phyloP scores from a whole-genome alignment of 139 green algal species.

The Axilococcus clingmanii region DNA sequence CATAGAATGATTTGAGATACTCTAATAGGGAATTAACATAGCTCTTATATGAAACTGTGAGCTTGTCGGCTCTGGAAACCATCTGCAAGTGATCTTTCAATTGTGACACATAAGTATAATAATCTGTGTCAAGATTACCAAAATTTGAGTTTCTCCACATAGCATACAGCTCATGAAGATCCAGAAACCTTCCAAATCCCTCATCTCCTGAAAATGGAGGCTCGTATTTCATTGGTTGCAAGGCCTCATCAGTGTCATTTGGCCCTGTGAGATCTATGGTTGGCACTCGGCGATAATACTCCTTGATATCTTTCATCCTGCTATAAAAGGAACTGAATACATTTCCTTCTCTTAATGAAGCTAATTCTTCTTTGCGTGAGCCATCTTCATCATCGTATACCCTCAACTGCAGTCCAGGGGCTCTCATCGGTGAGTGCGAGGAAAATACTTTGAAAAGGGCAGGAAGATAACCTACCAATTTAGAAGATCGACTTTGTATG shows the following conservation, averaged over 20 bases:
- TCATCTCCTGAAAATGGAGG: constrained; percentile 86
- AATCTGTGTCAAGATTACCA: constrained; percentile 45
- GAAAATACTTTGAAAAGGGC: not conserved
- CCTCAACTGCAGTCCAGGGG: constrained; percentile 34
- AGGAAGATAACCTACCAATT: constrained; percentile 55
- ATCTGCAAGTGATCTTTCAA: constrained; percentile 35
- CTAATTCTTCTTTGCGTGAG: constrained; percentile 81
- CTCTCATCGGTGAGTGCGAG: not conserved
- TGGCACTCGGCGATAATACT: constrained; percentile 8
- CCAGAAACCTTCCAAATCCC: constrained; percentile 74
- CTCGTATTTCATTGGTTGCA: constrained; percentile 35
- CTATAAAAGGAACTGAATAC: constrained; percentile 76
- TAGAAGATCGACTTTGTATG: constrained; percentile 52
- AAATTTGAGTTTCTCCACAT: constrained; percentile 79
- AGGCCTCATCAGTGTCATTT: constrained; percentile 47
- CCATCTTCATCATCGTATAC: constrained; percentile 86
- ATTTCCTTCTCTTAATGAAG: constrained; percentile 53
- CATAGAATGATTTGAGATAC: constrained; percentile 86
- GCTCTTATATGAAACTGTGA: constrained; percentile 48
- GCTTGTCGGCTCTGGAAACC: constrained; percentile 23
- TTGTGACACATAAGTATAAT: constrained; percentile 56
- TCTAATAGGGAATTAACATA: constrained; percentile 55
- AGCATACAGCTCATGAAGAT: constrained; percentile 74
- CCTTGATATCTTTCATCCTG: constrained; percentile 81
- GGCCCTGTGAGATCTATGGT: constrained; percentile 15